A percentile compares a stretch with the other conserved stretches of the same genome.
Evolutionary conservation across 441 rosid species (phyloP).

Genomic region (Syzygium syzygioides): DNA sequence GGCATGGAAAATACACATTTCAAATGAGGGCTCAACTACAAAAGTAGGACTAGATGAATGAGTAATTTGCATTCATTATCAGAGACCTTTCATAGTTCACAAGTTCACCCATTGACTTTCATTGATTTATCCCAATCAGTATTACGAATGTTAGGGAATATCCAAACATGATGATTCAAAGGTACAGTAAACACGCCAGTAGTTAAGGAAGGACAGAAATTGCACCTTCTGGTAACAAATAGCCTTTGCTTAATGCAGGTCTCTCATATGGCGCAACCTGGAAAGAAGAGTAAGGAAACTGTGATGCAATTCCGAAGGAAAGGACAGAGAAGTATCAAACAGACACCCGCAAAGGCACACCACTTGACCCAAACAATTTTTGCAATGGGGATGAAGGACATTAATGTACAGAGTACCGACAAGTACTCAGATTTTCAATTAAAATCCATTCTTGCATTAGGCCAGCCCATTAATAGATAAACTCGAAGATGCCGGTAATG

Average conservation of each 20-base stretch:
- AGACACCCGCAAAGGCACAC: not conserved
- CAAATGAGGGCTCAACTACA: not conserved
- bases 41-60: not conserved
- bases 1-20: not conserved
- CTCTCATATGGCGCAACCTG: constrained; percentile 97
- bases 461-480: not conserved
- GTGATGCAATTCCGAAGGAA: not conserved
- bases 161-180: not conserved
- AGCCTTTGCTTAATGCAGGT: constrained; percentile 95
- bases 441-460: not conserved
- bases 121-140: not conserved
- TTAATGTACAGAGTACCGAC: not conserved
- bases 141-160: not conserved
- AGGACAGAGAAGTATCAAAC: not conserved
- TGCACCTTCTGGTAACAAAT: constrained; percentile 82
- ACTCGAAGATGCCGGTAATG: not conserved
- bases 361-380: not conserved
- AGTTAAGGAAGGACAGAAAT: not conserved
- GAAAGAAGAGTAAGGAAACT: constrained; percentile 5
- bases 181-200: not conserved
- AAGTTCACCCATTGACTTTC: not conserved
- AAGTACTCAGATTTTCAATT: not conserved
- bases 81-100: not conserved
- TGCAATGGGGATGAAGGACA: not conserved
- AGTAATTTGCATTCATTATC: not conserved